These are phyloP conservation scores for Funneliformis mosseae DNA, from an alignment of 192 early-diverging fungal genomes.

Conservation along the genomic window DNA sequence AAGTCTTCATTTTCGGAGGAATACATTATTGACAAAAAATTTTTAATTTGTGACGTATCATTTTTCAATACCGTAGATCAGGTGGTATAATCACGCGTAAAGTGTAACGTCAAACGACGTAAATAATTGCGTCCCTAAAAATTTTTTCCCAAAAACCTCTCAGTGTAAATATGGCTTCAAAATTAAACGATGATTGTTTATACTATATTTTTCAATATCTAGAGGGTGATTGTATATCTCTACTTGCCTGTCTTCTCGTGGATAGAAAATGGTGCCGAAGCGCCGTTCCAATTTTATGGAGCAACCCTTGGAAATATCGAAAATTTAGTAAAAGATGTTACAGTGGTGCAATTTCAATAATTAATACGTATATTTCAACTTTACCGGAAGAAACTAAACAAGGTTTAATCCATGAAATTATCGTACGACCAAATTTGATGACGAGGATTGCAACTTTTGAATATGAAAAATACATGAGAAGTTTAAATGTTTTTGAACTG, in stretches of 20 bases:
- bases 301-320: neutral
- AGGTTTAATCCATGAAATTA: neutral
- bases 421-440: neutral
- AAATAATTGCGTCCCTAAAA: no score
- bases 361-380: neutral
- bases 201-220: neutral
- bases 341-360: neutral
- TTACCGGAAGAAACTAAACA: neutral
- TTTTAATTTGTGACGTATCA: no score
- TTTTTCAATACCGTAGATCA: no score
- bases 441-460: neutral
- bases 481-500: neutral
- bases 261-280: slow-evolving; percentile 6
- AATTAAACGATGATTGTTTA: neutral
- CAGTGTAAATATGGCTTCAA: neutral
- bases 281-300: slow-evolving; percentile 3
- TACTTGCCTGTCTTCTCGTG: neutral
- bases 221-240: neutral
- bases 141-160: no score
- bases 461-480: neutral
- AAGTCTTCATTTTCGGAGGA: no score
- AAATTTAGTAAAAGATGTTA: neutral
- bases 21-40: no score
- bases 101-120: no score
- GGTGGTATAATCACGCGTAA: no score